phyloP scores from a whole-genome alignment of 2,329 filamentous ascomycete genomes.

The Aureobasidium zeae region DNA sequence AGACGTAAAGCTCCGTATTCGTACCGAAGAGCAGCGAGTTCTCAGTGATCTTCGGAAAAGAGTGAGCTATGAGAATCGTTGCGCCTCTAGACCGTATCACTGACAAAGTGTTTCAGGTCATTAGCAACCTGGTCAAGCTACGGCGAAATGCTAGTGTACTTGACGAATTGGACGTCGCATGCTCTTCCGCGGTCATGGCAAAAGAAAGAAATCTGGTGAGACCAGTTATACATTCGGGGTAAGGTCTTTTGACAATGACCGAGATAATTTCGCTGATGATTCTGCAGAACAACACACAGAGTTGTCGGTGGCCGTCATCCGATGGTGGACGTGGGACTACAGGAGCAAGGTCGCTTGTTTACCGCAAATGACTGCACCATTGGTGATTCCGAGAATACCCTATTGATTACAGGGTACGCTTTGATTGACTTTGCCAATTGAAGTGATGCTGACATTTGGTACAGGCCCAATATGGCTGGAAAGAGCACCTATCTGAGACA shows the following conservation, averaged over 20 bases:
- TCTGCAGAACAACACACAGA: conserved; percentile 48
- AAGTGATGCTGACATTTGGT: neutral
- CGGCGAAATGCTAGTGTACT: conserved; percentile 84
- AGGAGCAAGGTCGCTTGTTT: conserved; percentile 70
- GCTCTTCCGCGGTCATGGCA: conserved; percentile 74
- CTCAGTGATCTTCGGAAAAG: conserved; percentile 63
- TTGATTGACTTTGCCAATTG: neutral
- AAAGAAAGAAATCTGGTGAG: conserved; percentile 63
- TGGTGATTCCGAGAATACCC: conserved; percentile 64
- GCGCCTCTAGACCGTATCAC: neutral
- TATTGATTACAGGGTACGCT: conserved; percentile 52
- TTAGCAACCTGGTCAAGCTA: conserved; percentile 73
- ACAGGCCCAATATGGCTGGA: conserved; percentile 85
- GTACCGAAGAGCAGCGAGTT: conserved; percentile 73
- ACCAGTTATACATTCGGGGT: conserved; percentile 55
- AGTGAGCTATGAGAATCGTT: conserved; percentile 27
- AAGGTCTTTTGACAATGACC: neutral
- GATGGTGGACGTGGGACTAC: conserved; percentile 77
- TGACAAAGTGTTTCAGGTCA: conserved; percentile 35
- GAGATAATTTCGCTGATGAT: neutral
- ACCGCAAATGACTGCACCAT: conserved; percentile 79
- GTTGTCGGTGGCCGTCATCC: conserved; percentile 84
- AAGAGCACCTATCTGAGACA: conserved; percentile 95
- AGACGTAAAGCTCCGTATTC: conserved; percentile 65
- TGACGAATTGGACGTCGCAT: conserved; percentile 85